phyloP scores from a whole-genome alignment of 306 rosid genomes.

The Datisca glomerata region DNA sequence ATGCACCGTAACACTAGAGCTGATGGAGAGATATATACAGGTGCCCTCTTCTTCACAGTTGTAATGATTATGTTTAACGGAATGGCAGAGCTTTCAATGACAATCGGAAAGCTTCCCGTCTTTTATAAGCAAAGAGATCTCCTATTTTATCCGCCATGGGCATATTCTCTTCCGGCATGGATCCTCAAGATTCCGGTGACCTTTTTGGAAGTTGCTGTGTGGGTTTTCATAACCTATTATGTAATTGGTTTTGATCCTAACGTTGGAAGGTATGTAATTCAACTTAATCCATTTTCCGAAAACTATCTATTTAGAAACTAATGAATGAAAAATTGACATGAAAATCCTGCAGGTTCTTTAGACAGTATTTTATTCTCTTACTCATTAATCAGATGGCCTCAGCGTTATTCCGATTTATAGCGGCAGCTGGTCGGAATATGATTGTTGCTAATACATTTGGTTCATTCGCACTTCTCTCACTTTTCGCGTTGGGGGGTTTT shows the following conservation, averaged over 20 bases:
- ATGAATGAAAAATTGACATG: neutral
- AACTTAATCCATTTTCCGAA: neutral
- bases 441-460: constrained; percentile 47
- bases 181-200: constrained; percentile 46
- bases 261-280: constrained; percentile 28
- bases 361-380: constrained; percentile 38
- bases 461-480: constrained; percentile 29
- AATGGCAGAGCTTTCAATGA: constrained; percentile 46
- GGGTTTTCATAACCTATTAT: constrained; percentile 54
- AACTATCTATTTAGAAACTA: neutral
- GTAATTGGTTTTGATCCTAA: constrained; percentile 50
- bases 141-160: constrained; percentile 56
- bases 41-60: constrained; percentile 24
- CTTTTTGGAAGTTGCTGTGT: constrained; percentile 34
- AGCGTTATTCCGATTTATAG: constrained; percentile 42
- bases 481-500: constrained; percentile 50
- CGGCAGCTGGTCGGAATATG: constrained; percentile 37
- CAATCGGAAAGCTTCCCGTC: constrained; percentile 46
- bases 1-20: constrained; percentile 38
- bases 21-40: constrained; percentile 33
- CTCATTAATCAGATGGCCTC: constrained; percentile 49
- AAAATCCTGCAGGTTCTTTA: constrained; percentile 35
- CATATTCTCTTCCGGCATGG: constrained; percentile 53
- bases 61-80: constrained; percentile 25
- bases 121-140: constrained; percentile 63